Percentiles rank a stretch among this genome's conserved stretches.
Conservation (phyloP, 73 alveolate genomes). For the Symbiodinium natans region DNA sequence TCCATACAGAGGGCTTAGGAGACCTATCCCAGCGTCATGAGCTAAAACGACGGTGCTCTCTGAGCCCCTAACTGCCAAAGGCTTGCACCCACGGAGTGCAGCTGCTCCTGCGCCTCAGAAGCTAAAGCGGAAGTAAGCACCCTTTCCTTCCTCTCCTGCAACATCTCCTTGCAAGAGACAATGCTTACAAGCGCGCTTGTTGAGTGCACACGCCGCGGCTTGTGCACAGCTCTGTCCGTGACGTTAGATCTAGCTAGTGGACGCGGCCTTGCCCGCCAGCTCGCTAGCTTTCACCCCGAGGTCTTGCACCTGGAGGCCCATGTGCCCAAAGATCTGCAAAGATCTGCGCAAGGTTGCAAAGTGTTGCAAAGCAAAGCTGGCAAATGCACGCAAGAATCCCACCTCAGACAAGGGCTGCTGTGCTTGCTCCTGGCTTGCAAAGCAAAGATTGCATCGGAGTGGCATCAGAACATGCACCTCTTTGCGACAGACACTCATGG, state of each 20-base stretch:
- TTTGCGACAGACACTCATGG: too few relatives aligned
- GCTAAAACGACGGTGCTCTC: background rate
- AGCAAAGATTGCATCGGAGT: too few relatives aligned
- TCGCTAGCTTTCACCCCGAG: constrained; percentile 68
- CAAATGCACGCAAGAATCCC: background rate
- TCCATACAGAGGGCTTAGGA: background rate
- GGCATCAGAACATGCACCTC: too few relatives aligned
- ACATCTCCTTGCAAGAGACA: background rate
- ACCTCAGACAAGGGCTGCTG: constrained; percentile 91
- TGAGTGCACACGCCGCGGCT: too few relatives aligned
- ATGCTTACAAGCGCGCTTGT: too few relatives aligned
- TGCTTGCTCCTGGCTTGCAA: constrained; percentile 38
- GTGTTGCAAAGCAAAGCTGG: background rate
- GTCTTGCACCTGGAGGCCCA: constrained; percentile 19
- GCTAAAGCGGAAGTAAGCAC: background rate
- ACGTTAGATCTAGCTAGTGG: too few relatives aligned
- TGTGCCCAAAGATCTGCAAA: background rate
- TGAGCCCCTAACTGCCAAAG: constrained; percentile 53
- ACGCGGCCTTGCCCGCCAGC: constrained; percentile 31
- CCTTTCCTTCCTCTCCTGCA: background rate
- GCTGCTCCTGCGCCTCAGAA: constrained; percentile 76
- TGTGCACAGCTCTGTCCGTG: too few relatives aligned
- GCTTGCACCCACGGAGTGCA: constrained; percentile 91
- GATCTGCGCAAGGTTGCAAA: too few relatives aligned
- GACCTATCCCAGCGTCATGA: background rate